These are phyloP conservation scores for Rosa rugosa DNA, from an alignment of 306 rosid species.

Conservation along the genomic window DNA sequence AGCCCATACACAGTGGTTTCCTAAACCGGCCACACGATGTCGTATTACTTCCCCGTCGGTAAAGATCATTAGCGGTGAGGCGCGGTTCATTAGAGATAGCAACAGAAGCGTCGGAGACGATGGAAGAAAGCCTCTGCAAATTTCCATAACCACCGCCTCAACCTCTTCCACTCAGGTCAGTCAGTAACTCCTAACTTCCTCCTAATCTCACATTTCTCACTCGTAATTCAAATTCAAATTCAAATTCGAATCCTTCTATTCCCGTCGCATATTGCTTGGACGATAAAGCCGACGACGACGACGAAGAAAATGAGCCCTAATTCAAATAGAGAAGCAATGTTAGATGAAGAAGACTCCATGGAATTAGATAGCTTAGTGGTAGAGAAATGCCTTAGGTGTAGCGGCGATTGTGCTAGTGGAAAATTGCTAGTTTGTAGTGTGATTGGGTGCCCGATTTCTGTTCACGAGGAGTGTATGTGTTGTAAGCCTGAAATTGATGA, in stretches of 20 bases:
- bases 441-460: conserved; percentile 49
- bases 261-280: neutral
- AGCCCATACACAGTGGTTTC: too few relatives aligned
- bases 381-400: conserved; percentile 49
- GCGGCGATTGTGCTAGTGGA: conserved; percentile 25
- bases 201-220: too few relatives aligned
- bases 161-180: conserved; percentile 26
- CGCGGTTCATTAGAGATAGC: too few relatives aligned
- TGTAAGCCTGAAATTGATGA: conserved; percentile 55
- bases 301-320: neutral
- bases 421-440: conserved; percentile 48
- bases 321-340: neutral
- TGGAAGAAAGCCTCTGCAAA: neutral
- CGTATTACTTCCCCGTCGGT: too few relatives aligned
- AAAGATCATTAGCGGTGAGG: too few relatives aligned
- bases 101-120: neutral
- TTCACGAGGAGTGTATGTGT: conserved; percentile 56
- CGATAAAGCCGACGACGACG: neutral
- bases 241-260: neutral
- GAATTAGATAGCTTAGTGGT: conserved; percentile 14
- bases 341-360: neutral
- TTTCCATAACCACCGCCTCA: conserved; percentile 1
- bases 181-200: neutral
- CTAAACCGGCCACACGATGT: too few relatives aligned
- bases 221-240: neutral